phyloP scores from a whole-genome alignment of 1,284 basidiomycete genomes.

The Trichosporon coremiiforme region DNA sequence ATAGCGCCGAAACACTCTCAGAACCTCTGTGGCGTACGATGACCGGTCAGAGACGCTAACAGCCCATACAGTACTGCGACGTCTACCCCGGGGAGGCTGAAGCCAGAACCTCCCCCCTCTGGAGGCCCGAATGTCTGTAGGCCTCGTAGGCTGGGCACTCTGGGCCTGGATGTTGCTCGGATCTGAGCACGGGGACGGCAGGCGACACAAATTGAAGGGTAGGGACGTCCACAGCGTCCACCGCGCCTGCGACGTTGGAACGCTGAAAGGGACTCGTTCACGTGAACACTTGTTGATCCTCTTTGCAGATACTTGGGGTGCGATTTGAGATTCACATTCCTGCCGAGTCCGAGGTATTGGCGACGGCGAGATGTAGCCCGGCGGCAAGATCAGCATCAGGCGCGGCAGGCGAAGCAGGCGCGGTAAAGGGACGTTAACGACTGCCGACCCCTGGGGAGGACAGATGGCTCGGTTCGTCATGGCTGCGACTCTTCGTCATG shows the following conservation, averaged over 20 bases:
- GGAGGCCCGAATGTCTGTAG: too few relatives aligned
- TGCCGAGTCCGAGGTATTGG: neutral
- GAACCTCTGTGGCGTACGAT: neutral
- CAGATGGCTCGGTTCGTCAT: neutral
- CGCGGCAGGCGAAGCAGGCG: too few relatives aligned
- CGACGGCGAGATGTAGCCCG: neutral
- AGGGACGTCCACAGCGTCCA: too few relatives aligned
- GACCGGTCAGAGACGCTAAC: too few relatives aligned
- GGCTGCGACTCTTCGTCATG: neutral
- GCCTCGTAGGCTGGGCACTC: too few relatives aligned
- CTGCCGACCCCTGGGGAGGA: neutral
- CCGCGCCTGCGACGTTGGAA: too few relatives aligned
- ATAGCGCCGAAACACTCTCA: neutral
- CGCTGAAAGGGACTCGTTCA: neutral
- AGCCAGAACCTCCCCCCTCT: too few relatives aligned
- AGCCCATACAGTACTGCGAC: neutral
- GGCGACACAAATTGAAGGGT: neutral
- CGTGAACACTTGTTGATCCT: neutral
- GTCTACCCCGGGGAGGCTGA: neutral
- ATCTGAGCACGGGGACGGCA: slow-evolving; percentile 9
- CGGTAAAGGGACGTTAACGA: neutral
- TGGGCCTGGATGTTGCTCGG: neutral
- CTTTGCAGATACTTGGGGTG: neutral
- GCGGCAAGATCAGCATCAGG: too few relatives aligned
- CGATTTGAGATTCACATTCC: neutral